phyloP scores from a whole-genome alignment of 2,329 filamentous ascomycete genomes.

The Diplodia mutila region DNA sequence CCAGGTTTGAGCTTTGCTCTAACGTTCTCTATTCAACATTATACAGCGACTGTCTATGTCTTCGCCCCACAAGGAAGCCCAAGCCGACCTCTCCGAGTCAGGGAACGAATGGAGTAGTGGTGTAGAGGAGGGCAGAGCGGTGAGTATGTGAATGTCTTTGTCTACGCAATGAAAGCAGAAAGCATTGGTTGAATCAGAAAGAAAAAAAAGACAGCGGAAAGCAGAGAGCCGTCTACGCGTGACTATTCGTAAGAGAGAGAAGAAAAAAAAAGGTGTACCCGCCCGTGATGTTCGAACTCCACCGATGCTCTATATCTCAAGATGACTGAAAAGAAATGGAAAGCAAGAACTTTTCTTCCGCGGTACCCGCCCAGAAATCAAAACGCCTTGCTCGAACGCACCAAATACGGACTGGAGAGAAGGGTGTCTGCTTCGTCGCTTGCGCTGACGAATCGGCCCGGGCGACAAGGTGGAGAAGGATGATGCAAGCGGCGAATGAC shows the following conservation, averaged over 20 bases:
- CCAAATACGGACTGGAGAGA: neutral
- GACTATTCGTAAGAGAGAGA: constrained; percentile 5
- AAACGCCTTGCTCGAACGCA: constrained; percentile 21
- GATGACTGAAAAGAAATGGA: neutral
- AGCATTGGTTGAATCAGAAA: neutral
- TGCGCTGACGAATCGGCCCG: constrained; percentile 1
- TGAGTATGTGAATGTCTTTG: constrained; percentile 3
- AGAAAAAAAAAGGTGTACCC: neutral
- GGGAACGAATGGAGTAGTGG: neutral
- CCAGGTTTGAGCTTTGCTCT: neutral
- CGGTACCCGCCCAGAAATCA: neutral
- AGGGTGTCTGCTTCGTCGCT: neutral
- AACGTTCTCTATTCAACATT: constrained; percentile 16
- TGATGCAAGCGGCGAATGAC: constrained; percentile 15
- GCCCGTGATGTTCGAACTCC: neutral
- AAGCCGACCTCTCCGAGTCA: neutral
- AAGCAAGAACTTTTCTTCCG: constrained; percentile 17
- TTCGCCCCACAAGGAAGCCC: neutral
- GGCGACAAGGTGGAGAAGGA: neutral
- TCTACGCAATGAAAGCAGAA: neutral
- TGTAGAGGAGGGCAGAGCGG: neutral
- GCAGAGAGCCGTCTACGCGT: constrained; percentile 23
- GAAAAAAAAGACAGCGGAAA: neutral
- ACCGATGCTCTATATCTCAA: constrained; percentile 15
- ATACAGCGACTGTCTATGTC: constrained; percentile 11